Evolutionary conservation across 2,329 filamentous ascomycete genomes (phyloP).

Genomic region (Trichoderma brevicompactum): DNA sequence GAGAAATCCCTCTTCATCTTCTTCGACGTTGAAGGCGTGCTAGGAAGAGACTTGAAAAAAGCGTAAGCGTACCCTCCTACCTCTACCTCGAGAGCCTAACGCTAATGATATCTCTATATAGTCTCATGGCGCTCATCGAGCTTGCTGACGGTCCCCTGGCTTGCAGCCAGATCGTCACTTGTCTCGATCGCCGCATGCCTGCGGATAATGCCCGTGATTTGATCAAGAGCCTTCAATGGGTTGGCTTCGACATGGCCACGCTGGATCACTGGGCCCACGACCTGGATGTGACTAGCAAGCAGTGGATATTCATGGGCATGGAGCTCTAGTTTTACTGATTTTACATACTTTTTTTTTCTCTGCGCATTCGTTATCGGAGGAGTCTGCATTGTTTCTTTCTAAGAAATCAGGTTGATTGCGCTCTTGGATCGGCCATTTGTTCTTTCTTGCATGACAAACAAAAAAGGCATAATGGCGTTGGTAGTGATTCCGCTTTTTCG

Average conservation of each 20-base stretch:
- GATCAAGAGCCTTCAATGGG: constrained; percentile 87
- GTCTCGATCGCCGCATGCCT: constrained; percentile 73
- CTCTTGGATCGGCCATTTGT: neutral
- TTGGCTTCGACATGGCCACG: constrained; percentile 83
- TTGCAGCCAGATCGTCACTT: constrained; percentile 78
- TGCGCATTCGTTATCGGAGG: neutral
- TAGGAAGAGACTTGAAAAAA: constrained; percentile 81
- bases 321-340: constrained; percentile 67
- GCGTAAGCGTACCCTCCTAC: constrained; percentile 62
- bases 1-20: constrained; percentile 85
- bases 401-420: neutral
- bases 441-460: neutral
- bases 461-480: constrained; percentile 10
- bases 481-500: constrained; percentile 3
- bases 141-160: constrained; percentile 76
- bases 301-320: constrained; percentile 88
- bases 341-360: constrained; percentile 32
- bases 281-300: constrained; percentile 69
- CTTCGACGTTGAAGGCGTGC: constrained; percentile 71
- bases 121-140: constrained; percentile 88
- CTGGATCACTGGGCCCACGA: constrained; percentile 74
- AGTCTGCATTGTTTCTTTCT: neutral
- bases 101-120: constrained; percentile 42
- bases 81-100: neutral
- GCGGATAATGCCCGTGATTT: constrained; percentile 66